Base-by-base conservation (phyloP, 345 rosid genomes). In the Bruguiera parviflora region DNA sequence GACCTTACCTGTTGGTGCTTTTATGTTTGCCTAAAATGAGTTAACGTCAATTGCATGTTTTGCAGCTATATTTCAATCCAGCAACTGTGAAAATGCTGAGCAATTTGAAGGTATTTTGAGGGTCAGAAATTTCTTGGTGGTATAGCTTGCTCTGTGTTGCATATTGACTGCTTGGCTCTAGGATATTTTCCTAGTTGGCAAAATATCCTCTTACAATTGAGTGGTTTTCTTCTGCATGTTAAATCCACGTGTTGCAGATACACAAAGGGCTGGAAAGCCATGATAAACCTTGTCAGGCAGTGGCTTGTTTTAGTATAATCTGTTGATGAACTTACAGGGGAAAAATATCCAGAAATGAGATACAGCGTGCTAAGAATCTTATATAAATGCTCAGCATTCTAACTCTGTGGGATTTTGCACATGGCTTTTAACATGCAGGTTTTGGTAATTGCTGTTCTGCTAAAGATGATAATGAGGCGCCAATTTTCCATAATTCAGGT, bases 1-100 rank as follows among this genome's bases (percentile, higher is more conserved):
- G 37, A n/a, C 28, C 59, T 13, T 47, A 18, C 33, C 19, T 37
- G 24, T 49, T 35, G 24, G 18, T 28, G 37, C 21, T 9, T 35
- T 22, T 43, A 13, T 22, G 64, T 47, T 72, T 59, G n/a, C 24
- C 33, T 67, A 11, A 61, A 49, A 37, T 25, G 65, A 49, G 37
- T n/a, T 65, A 32, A 61, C 49, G n/a, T 49, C 31, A 51, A 27
- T 66, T 70, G 65, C 77, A 81, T 58, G 25, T 80, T 73, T 68
- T 75, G 73, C 93, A 94, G 98, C 84, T 94, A 66, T 94, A 94
- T 79, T 94, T 94, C 84, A 94, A 91, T 79, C 98, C 98, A 73
- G 98, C 98, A 43, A 94, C 98, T 7, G 98, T 94, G 78, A 94
- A 94, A 88, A 94, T 94, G 98, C 87, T 94, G 67, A 91, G 98